Base-by-base conservation (phyloP, 192 early-diverging fungal species). In the Glomus cerebriforme region DNA sequence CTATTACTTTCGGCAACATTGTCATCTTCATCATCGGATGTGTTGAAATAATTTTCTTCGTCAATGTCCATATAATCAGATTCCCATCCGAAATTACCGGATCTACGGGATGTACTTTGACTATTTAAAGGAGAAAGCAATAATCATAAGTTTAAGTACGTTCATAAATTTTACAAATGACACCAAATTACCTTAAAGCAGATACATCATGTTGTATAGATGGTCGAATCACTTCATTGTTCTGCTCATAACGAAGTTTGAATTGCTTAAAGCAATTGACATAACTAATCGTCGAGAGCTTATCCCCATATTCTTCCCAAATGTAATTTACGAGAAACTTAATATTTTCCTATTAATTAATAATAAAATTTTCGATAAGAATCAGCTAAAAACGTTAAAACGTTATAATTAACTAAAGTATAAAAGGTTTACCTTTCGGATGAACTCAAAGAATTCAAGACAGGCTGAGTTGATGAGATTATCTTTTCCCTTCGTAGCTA, bases 381-480 rank as follows among this genome's bases (percentile, higher is more conserved):
- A n/a, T n/a, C n/a, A n/a, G n/a, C n/a, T n/a, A n/a, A n/a, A n/a
- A n/a, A n/a, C 39, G 39, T 43, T 43, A 43, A 43, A 43, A 12
- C 39, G 39, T 12, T 43, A 27, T 6, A 37, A 24, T 27, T 17
- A 27, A 15, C n/a, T 19, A 6, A 1, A 37, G 31, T 7, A 37
- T 65, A n/a, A 74, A 29, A 63, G 27, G 19, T 26, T 78, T 27
- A 29, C 72, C 62, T 82, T 87, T 24, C 91, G 86, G 72, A 98
- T 91, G 83, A 90, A 93, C 29, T 92, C 93, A 78, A 98, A 92
- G 58, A 98, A 84, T 72, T 97, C 96, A 45, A 97, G 87, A 79
- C 94, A 97, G 1, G 97, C 93, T 7, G 96, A 97, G 73, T 96
- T 94, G 22, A 96, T 77, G 34, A 97, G 82, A 76, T 97, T 97